Evolutionary conservation across 1,284 basidiomycete genomes (phyloP), one percentile per base, ranked within the genome.

Genomic region (Apiotrichum mycotoxinovorans): DNA sequence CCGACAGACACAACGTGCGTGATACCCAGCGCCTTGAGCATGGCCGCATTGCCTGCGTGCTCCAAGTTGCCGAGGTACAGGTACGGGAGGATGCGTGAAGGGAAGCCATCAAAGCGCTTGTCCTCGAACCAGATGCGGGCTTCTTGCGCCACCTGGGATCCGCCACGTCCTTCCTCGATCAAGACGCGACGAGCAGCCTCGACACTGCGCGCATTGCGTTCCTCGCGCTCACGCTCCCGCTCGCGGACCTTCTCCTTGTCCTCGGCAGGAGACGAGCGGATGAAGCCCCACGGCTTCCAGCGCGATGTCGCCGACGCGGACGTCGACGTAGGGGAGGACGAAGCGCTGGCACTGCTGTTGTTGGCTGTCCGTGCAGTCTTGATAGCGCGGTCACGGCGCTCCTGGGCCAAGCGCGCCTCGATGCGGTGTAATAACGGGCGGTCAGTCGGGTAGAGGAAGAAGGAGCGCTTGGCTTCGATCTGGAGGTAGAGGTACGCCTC

Each of bases 1-100:
- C 95, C 95, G 4, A 98, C 92, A 4, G 91, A 94, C 34, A 98
- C 94, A 62, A 98, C 93, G 70, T 98, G 94, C 1, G 92, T 95
- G 69, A 98, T 96, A 43, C 91, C 91, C n/a, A 98, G 83, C 3
- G 91, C 88, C 66, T 91, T 88, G 4, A 98, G 85, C 92, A 98
- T 96, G 68, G 89, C 88, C 43, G 87, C 92, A 72, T 98, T 98
- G 45, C 87, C 83, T 0, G 95, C 95, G 66, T 98, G 95, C 69
- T 91, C 90, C 87, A 96, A 73, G 75, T 97, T 97, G 53, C 95
- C 94, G 46, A 98, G 84, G 78, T 98, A 98, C 68, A 98, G 81
- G 79, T 92, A 95, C 41, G 91, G 91, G 59, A 97, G 76, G 63
- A 98, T 93, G 33, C 93, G 83, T 68, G 89, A 93, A 9, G 95